Base-by-base conservation (phyloP, 805 yeast genomes). In the Metschnikowia santaceciliae region DNA sequence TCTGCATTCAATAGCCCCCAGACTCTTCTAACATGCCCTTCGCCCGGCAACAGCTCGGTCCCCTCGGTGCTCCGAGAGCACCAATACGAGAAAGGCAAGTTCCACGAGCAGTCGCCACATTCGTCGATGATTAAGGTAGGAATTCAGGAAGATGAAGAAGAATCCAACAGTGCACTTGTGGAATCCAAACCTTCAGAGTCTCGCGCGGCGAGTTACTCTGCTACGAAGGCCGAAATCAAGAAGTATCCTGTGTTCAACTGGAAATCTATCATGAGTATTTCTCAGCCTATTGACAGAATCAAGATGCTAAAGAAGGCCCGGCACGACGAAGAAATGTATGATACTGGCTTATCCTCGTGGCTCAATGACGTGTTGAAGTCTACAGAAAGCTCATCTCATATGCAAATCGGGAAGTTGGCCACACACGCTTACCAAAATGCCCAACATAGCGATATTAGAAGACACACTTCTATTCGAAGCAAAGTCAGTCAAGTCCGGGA, bases 381-480 rank as follows among this genome's bases (percentile, higher is more conserved):
- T 60, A 66, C 68, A 1, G 68, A 65, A 43, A 60, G 57, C 32
- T 57, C 67, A 8, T 62, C 70, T n/a, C 68, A 58, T 50, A 73
- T 72, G 26, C 77, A 67, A 51, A 70, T 78, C 46, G 83, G 83
- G 0, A 74, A 73, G 17, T 77, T 82, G 54, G 90, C 86, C 2
- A 70, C 78, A 32, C 81, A 78, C 49, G 90, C 89, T 1, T 84
- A 83, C 63, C 82, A 80, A 36, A 82, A 83, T 59, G 86, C 88
- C 1, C 73, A 80, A 6, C 80, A 80, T 58, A 77, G 72, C 54
- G 81, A 81, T 47, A 69, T 77, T 49, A 77, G 80, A 54, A 68
- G 84, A 60, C 60, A 58, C 43, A 55, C 58, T 2, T 57, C 59
- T 6, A 57, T 58, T 19, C 52, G 88, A 69, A 34, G 92, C 84